phyloP scores from a whole-genome alignment of 352 stramenopile genomes.

The Plasmopara viticola region DNA sequence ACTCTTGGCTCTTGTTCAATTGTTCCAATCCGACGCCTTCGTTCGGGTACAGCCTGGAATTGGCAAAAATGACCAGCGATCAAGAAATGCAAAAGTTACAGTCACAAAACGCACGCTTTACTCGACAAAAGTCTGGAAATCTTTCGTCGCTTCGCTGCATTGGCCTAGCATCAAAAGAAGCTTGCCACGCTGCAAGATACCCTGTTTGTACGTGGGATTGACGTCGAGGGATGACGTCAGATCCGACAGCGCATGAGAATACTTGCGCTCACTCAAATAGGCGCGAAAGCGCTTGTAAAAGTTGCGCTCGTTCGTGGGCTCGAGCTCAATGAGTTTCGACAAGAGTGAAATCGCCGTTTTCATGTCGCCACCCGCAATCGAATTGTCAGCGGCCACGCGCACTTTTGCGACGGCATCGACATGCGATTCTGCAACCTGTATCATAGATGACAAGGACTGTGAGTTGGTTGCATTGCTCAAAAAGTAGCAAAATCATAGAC shows the following conservation, averaged over 20 bases:
- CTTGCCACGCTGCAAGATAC: constrained; percentile 64
- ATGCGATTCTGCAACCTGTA: constrained; percentile 16
- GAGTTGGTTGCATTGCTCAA: not conserved
- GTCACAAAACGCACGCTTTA: constrained; percentile 5
- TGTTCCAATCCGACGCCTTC: constrained; percentile 43
- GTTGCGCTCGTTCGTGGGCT: constrained; percentile 73
- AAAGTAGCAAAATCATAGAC: not conserved
- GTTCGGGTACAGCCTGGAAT: constrained; percentile 48
- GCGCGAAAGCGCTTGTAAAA: constrained; percentile 82
- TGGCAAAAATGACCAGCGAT: not conserved
- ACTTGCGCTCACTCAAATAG: constrained; percentile 80
- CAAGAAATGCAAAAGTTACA: not conserved
- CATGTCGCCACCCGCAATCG: constrained; percentile 72
- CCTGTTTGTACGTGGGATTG: constrained; percentile 79
- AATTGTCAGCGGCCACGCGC: constrained; percentile 68
- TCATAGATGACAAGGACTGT: constrained; percentile 5
- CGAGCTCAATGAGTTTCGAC: constrained; percentile 74
- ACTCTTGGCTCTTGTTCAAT: constrained; percentile 57
- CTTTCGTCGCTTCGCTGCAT: constrained; percentile 44
- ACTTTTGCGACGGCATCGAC: constrained; percentile 49
- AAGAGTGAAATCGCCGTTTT: constrained; percentile 69
- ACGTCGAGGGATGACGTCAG: constrained; percentile 60
- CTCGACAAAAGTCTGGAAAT: constrained; percentile 57
- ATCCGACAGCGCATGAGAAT: constrained; percentile 60
- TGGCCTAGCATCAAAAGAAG: constrained; percentile 76